Evolutionary conservation across 2,329 filamentous ascomycete species (phyloP).

Genomic region (Tolypocladium paradoxum): DNA sequence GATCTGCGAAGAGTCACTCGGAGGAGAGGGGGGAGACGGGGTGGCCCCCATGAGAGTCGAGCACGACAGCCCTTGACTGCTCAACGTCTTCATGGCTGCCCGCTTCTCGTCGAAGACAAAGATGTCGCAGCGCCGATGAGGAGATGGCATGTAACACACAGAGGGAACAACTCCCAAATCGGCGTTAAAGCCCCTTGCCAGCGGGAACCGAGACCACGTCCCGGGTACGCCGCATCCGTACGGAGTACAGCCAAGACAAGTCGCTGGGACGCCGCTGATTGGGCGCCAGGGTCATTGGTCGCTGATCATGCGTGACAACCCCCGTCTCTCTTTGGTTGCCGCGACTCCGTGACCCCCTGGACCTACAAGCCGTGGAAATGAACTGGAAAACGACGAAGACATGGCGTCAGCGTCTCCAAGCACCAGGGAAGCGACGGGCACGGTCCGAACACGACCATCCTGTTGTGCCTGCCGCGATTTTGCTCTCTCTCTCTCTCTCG

Average conservation of each 20-base stretch:
- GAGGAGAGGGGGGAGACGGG: neutral
- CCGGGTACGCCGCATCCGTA: constrained; percentile 18
- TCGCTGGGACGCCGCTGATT: constrained; percentile 18
- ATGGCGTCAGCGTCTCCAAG: neutral
- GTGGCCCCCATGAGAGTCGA: neutral
- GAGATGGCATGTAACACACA: neutral
- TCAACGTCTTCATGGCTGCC: neutral
- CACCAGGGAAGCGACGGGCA: neutral
- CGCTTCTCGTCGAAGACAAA: neutral
- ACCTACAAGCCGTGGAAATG: neutral
- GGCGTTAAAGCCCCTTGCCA: constrained; percentile 1
- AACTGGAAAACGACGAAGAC: neutral
- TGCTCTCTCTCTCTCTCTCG: neutral
- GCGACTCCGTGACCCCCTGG: neutral
- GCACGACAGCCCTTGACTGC: neutral
- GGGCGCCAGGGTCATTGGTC: constrained; percentile 4
- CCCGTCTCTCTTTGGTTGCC: neutral
- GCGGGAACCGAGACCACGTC: constrained; percentile 14
- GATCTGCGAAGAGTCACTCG: neutral
- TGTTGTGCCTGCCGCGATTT: neutral
- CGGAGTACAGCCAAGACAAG: constrained; percentile 8
- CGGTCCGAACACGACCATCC: neutral
- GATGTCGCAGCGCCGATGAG: neutral
- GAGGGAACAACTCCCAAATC: neutral
- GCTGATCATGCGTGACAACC: neutral